Evolutionary conservation across 495 filamentous ascomycete species (phyloP).

Genomic region (Elasticomyces elasticus): DNA sequence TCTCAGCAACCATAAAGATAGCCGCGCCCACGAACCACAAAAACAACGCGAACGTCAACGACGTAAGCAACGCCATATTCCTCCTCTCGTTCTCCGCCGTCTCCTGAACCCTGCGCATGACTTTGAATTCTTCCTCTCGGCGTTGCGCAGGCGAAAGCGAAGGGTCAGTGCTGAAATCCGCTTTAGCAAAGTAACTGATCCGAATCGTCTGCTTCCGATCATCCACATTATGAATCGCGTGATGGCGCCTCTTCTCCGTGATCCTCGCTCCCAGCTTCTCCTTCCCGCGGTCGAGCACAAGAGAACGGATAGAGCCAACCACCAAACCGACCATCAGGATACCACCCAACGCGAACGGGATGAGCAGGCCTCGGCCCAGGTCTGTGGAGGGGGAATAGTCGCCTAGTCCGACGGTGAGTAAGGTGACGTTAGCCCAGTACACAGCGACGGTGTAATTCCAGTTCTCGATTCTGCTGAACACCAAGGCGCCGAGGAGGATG

Average conservation of each 20-base stretch:
- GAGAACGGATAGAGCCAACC: slow-evolving; percentile 62
- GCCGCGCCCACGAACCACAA: slow-evolving; percentile 73
- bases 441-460: slow-evolving; percentile 73
- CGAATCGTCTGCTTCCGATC: slow-evolving; percentile 39
- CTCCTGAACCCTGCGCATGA: slow-evolving; percentile 64
- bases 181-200: slow-evolving; percentile 40
- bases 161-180: slow-evolving; percentile 24
- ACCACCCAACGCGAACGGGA: slow-evolving; percentile 72
- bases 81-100: slow-evolving; percentile 44
- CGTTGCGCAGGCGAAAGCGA: slow-evolving; percentile 44
- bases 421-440: slow-evolving; percentile 75
- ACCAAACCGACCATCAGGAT: slow-evolving; percentile 77
- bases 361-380: slow-evolving; percentile 55
- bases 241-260: slow-evolving; percentile 55
- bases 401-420: slow-evolving; percentile 71
- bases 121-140: slow-evolving; percentile 62
- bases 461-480: slow-evolving; percentile 62
- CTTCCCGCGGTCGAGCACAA: slow-evolving; percentile 70
- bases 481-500: slow-evolving; percentile 58
- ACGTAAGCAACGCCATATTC: slow-evolving; percentile 59
- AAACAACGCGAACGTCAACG: slow-evolving; percentile 51
- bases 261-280: slow-evolving; percentile 58
- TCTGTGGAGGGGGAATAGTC: slow-evolving; percentile 54
- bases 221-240: slow-evolving; percentile 44
- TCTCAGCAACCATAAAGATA: slow-evolving; percentile 54